Conservation (phyloP, 305 asterid genomes). For the Caryopteris hybrid region DNA sequence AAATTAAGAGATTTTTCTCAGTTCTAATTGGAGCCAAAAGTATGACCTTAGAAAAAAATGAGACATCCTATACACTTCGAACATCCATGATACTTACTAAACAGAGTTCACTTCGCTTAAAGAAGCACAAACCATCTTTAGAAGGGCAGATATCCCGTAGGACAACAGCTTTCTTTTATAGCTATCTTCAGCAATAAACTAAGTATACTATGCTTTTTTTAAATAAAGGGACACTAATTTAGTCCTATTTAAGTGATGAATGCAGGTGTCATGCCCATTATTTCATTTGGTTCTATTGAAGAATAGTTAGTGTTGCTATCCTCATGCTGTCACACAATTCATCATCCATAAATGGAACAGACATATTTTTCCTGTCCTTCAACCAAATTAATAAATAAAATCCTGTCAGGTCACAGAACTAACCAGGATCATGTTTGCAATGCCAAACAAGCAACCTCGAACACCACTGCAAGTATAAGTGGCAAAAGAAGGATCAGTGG, state of each 20-base stretch:
- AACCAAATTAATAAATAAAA: too few species aligned
- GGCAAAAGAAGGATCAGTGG: conserved; percentile 29
- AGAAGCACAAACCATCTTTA: neutral
- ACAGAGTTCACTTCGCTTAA: conserved; percentile 8
- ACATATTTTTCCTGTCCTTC: too few species aligned
- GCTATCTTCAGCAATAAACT: neutral
- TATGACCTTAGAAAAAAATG: neutral
- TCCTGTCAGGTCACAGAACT: conserved; percentile 37
- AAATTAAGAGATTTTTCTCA: neutral
- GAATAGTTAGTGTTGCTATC: neutral
- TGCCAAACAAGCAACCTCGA: conserved; percentile 80
- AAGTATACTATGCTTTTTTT: neutral
- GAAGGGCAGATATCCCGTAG: neutral
- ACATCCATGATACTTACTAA: neutral
- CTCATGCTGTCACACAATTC: neutral
- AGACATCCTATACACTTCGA: neutral
- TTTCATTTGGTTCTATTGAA: neutral
- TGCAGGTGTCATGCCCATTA: too few species aligned
- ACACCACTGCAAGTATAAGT: conserved; percentile 61
- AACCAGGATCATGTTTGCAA: conserved; percentile 97
- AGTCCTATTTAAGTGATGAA: neutral
- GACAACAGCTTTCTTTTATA: neutral
- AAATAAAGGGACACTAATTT: neutral
- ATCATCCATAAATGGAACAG: conserved; percentile 5
- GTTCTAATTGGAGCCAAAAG: neutral